Evolutionary conservation across 306 rosid species (phyloP), one percentile per base, ranked within the genome.

Genomic region (Rosa lucieae): DNA sequence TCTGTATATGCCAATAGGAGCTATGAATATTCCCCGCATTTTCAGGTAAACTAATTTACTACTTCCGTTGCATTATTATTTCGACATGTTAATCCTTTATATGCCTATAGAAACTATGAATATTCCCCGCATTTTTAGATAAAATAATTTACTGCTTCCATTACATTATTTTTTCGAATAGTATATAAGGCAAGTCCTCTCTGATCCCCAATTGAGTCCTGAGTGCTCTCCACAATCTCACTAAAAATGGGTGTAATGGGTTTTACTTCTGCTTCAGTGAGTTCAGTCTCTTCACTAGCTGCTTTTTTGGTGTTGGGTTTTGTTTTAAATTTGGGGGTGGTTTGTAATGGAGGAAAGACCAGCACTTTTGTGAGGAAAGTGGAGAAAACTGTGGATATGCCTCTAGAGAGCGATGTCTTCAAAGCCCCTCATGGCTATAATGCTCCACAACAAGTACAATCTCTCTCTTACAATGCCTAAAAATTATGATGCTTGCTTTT

Each of bases 371-470:
- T 81, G 26, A 89, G 91, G 80, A 87, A 86, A 42, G 87, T 79
- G 73, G 77, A 85, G 82, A 81, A 82, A 11, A 68, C 91, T 3
- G 17, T 44, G 23, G 93, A 87, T 77, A 87, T 89, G 93, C 90
- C 93, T 18, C 47, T 87, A 15, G 84, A 89, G 46, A 89, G 91
- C 67, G 90, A 87, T 67, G 93, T 86, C 21, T 87, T 91, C 35
- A 77, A 66, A 26, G 65, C 80, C 23, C 90, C 93, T 68, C 72
- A 82, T 67, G 93, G 93, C 55, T 87, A 81, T 52, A 89, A 91
- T 58, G 93, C 91, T 71, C 96, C 96, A 58, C 93, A 89, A 77
- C 96, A 91, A 86, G 92, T 86, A 78, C 53, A 20, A 29, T 32
- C 48, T 55, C 53, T 67, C 29, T 44, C 6, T 73, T 29, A 10